These are phyloP conservation scores for Anthostomella pinea DNA, from an alignment of 2,329 filamentous ascomycete genomes.

Conservation along the genomic window DNA sequence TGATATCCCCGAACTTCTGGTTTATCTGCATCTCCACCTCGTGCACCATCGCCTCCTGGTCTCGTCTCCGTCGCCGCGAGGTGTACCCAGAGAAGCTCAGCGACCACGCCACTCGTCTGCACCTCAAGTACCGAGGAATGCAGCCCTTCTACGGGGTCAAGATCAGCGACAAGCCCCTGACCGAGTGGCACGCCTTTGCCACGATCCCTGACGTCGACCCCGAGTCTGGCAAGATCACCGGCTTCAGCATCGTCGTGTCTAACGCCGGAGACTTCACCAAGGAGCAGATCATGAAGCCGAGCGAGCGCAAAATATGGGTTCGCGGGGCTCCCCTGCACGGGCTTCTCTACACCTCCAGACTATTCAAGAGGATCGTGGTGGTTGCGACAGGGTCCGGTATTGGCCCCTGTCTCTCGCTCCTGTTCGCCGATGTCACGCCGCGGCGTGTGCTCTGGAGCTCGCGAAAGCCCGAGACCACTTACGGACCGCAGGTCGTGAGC, in stretches of 20 bases:
- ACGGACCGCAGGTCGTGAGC: conserved; percentile 54
- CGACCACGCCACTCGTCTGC: conserved; percentile 67
- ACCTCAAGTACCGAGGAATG: conserved; percentile 63
- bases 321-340: conserved; percentile 67
- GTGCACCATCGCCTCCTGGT: conserved; percentile 70
- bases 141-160: conserved; percentile 57
- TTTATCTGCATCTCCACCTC: conserved; percentile 62
- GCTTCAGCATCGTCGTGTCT: conserved; percentile 68
- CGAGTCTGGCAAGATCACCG: conserved; percentile 40
- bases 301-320: conserved; percentile 60
- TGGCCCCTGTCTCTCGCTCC: conserved; percentile 64
- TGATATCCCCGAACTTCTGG: conserved; percentile 58
- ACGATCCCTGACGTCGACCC: conserved; percentile 60
- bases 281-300: conserved; percentile 59
- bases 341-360: conserved; percentile 63
- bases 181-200: conserved; percentile 76
- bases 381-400: conserved; percentile 74
- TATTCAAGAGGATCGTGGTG: conserved; percentile 64
- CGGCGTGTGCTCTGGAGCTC: conserved; percentile 69
- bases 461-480: conserved; percentile 58
- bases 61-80: conserved; percentile 63
- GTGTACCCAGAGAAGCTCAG: conserved; percentile 69
- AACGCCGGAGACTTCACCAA: conserved; percentile 77
- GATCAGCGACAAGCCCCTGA: conserved; percentile 60
- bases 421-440: conserved; percentile 48